Evolutionary conservation across 108 stramenopile genomes (phyloP), one percentile per base, ranked within the genome.

Genomic region (Skeletonema grethae): DNA sequence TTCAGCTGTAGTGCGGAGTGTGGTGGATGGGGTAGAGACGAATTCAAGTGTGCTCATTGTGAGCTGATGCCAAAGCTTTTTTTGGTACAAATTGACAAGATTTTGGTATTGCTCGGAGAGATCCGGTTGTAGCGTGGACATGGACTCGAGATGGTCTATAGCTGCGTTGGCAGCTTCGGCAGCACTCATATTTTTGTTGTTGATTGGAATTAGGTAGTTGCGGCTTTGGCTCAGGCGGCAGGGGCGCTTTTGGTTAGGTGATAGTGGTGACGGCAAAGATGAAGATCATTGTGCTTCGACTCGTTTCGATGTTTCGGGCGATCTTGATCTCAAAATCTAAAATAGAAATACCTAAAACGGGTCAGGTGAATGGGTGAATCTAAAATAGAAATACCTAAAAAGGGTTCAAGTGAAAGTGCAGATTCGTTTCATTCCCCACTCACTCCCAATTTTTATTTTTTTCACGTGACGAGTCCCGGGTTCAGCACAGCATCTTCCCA

Each of bases 31-130:
- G 43, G 76, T 46, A 35, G 72, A 74, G 12, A 93, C 71, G 81
- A 97, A 88, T 39, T 89, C 85, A 62, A 93, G 64, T 9, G 96
- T 36, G 8, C 61, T 61, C 67, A 94, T 66, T 7, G 97, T 97
- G 64, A 97, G 84, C 85, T 99, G 97, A 82, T 99, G 97, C 96
- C 96, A 99, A 28, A 98, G 80, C 87, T 97, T 99, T 67, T 82
- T 69, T 43, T 75, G 63, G 69, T 77, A 88, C 22, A 90, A 83
- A 32, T 64, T 62, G 32, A 79, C 80, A 58, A 98, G 79, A 20
- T 76, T 71, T 38, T 83, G 67, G 84, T 95, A 97, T 65, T 84
- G 78, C 30, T 87, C 92, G 28, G 90, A 91, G 55, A 95, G 79
- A 61, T 95, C 95, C 6, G 92, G 92, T 67, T 88, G 80, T 25